Percentiles rank a stretch among this genome's conserved stretches.
phyloP scores from a whole-genome alignment of 1,284 basidiomycete species.

The Omphalotus olearius region DNA sequence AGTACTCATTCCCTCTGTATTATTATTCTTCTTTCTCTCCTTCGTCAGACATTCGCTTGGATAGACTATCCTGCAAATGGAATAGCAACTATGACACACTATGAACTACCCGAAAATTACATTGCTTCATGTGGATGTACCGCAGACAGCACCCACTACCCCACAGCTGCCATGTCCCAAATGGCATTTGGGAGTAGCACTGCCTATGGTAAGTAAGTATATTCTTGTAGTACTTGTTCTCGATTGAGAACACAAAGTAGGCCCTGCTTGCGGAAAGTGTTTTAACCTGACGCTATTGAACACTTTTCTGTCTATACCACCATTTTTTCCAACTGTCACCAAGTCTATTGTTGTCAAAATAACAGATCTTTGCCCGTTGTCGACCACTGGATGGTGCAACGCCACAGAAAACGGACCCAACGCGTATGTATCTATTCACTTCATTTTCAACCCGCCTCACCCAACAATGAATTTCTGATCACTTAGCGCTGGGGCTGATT shows the following conservation, averaged over 20 bases:
- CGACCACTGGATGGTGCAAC: constrained; percentile 60
- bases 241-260: constrained; percentile 18
- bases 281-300: constrained; percentile 72
- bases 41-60: constrained; percentile 33
- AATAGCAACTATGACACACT: constrained; percentile 61
- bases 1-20: constrained; percentile 6
- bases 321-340: constrained; percentile 57
- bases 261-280: constrained; percentile 68
- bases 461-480: not conserved
- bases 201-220: constrained; percentile 48
- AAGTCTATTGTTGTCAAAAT: constrained; percentile 69
- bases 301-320: constrained; percentile 60
- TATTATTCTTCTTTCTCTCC: constrained; percentile 13
- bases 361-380: constrained; percentile 68
- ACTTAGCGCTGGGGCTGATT: constrained; percentile 48
- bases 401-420: constrained; percentile 58
- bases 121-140: constrained; percentile 59
- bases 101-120: constrained; percentile 39
- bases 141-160: constrained; percentile 63
- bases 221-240: not conserved
- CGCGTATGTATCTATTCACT: constrained; percentile 37
- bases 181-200: constrained; percentile 72
- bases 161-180: constrained; percentile 72
- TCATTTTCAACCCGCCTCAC: not conserved
- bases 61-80: constrained; percentile 55